A percentile compares a stretch with the other conserved stretches of the same genome.
Evolutionary conservation across 257 asterid species (phyloP).

Genomic region (Penstemon barbatus): DNA sequence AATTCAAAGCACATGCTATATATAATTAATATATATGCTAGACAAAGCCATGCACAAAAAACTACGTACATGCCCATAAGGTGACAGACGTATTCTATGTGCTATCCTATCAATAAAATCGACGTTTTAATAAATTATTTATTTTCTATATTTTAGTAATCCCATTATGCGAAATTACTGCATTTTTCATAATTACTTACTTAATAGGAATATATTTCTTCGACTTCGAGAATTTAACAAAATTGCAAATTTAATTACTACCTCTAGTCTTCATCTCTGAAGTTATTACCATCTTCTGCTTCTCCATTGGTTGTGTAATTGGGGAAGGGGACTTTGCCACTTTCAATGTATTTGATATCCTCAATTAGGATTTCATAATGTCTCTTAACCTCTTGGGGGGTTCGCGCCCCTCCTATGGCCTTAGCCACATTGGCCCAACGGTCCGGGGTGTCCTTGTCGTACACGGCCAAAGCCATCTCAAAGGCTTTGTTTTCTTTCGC

Average conservation of each 20-base stretch:
- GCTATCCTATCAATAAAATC: no score
- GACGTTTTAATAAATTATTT: no score
- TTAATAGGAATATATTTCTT: no score
- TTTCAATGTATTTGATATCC: conserved; percentile 63
- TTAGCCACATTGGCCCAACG: conserved; percentile 84
- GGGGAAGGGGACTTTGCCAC: conserved; percentile 72
- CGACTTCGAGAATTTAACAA: no score
- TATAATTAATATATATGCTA: no score
- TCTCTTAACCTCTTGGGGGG: conserved; percentile 69
- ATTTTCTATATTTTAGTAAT: no score
- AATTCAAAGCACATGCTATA: no score
- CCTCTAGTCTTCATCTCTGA: conserved; percentile 23
- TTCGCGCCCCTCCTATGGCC: conserved; percentile 61
- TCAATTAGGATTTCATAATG: conserved; percentile 69
- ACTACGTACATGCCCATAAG: no score
- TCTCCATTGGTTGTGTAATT: conserved; percentile 45
- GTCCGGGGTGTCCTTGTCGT: conserved; percentile 72
- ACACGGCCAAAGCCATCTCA: conserved; percentile 72
- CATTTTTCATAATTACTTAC: no score
- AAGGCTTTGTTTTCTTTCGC: conserved; percentile 76
- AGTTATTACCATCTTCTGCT: background rate
- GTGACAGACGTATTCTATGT: no score
- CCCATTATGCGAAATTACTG: no score
- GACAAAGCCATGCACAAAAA: no score
- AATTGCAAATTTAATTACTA: background rate